Evolutionary conservation across 2,329 filamentous ascomycete genomes (phyloP).

Genomic region (Chaetomium globosum): DNA sequence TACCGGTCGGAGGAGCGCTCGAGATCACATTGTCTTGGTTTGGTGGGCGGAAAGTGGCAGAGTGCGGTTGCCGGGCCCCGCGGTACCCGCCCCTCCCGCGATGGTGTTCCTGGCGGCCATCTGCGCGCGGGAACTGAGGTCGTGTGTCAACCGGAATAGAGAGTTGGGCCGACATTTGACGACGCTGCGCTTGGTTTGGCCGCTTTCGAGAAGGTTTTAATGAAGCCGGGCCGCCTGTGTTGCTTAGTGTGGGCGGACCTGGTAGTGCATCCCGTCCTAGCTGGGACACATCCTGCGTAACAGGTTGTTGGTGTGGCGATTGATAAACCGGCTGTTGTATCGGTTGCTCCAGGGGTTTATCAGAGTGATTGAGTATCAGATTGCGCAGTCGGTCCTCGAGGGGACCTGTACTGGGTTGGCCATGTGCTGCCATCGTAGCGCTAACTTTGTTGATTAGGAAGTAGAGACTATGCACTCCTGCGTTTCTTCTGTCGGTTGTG

Average conservation of each 20-base stretch:
- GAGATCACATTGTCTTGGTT: conserved; percentile 35
- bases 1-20: conserved; percentile 25
- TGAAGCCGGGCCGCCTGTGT: not conserved
- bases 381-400: conserved; percentile 62
- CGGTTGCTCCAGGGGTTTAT: not conserved
- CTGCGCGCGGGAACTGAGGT: conserved; percentile 40
- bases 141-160: conserved; percentile 58
- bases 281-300: not conserved
- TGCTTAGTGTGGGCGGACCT: conserved; percentile 10
- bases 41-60: conserved; percentile 40
- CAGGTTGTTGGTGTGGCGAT: conserved; percentile 1
- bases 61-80: conserved; percentile 40
- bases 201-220: conserved; percentile 50
- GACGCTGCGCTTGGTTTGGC: conserved; percentile 64
- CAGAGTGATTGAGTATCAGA: conserved; percentile 59
- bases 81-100: conserved; percentile 33
- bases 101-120: conserved; percentile 40
- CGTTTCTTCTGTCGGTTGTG: not conserved
- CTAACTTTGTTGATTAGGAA: too few species aligned
- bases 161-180: conserved; percentile 63
- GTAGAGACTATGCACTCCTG: too few species aligned
- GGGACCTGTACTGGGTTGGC: not conserved
- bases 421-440: conserved; percentile 9
- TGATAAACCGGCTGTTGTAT: not conserved
- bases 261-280: conserved; percentile 24